Evolutionary conservation across 139 green algal genomes (phyloP), one percentile per base, ranked within the genome.

Genomic region (Volvox reticuliferus): DNA sequence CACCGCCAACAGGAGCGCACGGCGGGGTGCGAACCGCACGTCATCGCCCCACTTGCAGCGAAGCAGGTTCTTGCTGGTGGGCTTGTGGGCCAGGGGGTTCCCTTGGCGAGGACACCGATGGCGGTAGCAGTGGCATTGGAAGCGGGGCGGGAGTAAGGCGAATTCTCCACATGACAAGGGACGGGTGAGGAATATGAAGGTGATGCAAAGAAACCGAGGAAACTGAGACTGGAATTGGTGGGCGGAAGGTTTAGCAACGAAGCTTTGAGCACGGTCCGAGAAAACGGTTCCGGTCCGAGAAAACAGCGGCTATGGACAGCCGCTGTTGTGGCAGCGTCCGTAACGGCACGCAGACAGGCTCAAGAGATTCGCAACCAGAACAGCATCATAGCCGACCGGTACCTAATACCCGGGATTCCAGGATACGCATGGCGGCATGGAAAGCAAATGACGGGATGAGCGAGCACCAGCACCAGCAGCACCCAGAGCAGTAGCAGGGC

Each of bases 61-160:
- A 65, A 97, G 88, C 79, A 97, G 92, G 73, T 95, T 96, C 73
- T 94, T 21, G 14, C 85, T 94, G 50, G 97, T 97, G 20, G 97
- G 97, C 87, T 93, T 93, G 75, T 76, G 88, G 12, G 91, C 91
- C 82, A 94, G 80, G 24, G 91, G 88, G 28, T 28, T 78, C 82
- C 91, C 93, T 90, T 55, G 5, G 44, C 9, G 5, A 9, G 44
- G 9, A 55, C 9, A 9, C 44, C 44, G 44, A 55, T 55, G 75
- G 2, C 21, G n/a, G 35, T 73, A 73, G 65, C 44, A 55, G 9
- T 9, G 75, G 2, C 21, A 20, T 26, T 73, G 3, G 65, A 12
- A 24, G 9, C 21, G 65, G 24, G 65, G 65, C 65, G 65, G 24
- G 65, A 28, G 65, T 73, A 28, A 73, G 65, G 16, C 12, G 65